phyloP scores from a whole-genome alignment of 78 protist genomes.

The Paratrimastix pyriformis region DNA sequence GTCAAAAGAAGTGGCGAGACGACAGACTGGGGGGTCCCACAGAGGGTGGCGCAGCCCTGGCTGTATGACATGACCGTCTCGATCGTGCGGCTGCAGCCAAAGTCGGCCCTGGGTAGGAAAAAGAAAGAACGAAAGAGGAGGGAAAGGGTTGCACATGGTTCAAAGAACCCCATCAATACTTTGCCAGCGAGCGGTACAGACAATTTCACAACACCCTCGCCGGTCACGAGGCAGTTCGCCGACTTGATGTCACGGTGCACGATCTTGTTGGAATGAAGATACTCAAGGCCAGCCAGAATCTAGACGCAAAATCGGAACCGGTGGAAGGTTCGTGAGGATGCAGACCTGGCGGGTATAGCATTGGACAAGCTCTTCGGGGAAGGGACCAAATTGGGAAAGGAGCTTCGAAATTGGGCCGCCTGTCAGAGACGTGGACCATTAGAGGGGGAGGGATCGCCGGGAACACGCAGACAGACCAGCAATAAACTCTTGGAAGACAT shows the following conservation, averaged over 20 bases:
- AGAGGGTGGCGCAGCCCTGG: slow-evolving; percentile 11
- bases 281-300: background rate
- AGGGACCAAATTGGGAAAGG: background rate
- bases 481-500: slow-evolving; percentile 13
- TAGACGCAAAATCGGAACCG: background rate
- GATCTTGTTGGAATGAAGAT: slow-evolving; percentile 4
- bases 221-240: slow-evolving; percentile 15
- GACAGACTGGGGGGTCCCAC: slow-evolving; percentile 11
- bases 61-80: slow-evolving; percentile 10
- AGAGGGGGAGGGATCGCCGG: too few species aligned
- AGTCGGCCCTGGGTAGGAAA: too few species aligned
- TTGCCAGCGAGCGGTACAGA: too few species aligned
- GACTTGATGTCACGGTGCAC: slow-evolving; percentile 16
- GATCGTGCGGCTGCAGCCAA: background rate
- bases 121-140: too few species aligned
- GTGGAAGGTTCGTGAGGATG: background rate
- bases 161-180: too few species aligned
- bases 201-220: slow-evolving; percentile 7
- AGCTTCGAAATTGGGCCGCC: background rate
- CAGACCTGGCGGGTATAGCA: background rate
- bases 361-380: background rate
- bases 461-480: too few species aligned
- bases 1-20: background rate
- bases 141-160: too few species aligned
- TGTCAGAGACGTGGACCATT: too few species aligned